Percentiles rank a stretch among this genome's conserved stretches.
Evolutionary conservation across 208 protist genomes (phyloP).

Genomic region (Leishmania guyanensis): DNA sequence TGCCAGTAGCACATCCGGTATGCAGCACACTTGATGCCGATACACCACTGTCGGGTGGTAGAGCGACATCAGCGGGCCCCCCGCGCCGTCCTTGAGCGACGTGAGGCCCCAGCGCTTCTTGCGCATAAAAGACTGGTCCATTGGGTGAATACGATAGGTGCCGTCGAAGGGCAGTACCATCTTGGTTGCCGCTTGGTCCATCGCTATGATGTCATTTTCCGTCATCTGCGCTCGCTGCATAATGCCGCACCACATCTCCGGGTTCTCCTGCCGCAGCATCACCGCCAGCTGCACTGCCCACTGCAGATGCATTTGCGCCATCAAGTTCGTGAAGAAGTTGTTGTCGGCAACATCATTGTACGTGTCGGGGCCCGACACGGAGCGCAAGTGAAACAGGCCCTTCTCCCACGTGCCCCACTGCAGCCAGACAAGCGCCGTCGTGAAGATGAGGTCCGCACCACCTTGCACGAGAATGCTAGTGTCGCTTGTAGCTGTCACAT

Average conservation of each 20-base stretch:
- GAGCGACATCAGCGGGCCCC: conserved; percentile 49
- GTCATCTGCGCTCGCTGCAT: conserved; percentile 64
- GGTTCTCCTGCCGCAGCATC: conserved; percentile 55
- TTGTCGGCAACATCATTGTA: conserved; percentile 89
- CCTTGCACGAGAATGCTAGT: conserved; percentile 69
- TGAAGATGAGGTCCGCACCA: conserved; percentile 82
- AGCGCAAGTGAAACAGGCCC: conserved; percentile 84
- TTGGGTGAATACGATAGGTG: conserved; percentile 76
- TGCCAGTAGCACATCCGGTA: conserved; percentile 85
- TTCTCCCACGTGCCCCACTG: conserved; percentile 88
- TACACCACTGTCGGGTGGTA: conserved; percentile 88
- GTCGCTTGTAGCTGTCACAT: conserved; percentile 85
- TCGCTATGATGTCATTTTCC: conserved; percentile 74
- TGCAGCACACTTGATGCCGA: conserved; percentile 82
- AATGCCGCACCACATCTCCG: conserved; percentile 63
- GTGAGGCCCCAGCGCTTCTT: conserved; percentile 85
- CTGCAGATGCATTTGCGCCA: conserved; percentile 86
- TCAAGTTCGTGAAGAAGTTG: conserved; percentile 93
- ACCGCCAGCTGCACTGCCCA: conserved; percentile 77
- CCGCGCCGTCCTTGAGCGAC: conserved; percentile 46
- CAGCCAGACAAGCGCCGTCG: conserved; percentile 82
- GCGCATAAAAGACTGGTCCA: conserved; percentile 86
- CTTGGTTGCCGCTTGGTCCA: conserved; percentile 68
- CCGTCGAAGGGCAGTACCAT: conserved; percentile 86
- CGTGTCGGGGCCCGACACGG: conserved; percentile 83